These are phyloP conservation scores for Rhizopogon rudus DNA, from an alignment of 768 basidiomycete species.

Conservation along the genomic window DNA sequence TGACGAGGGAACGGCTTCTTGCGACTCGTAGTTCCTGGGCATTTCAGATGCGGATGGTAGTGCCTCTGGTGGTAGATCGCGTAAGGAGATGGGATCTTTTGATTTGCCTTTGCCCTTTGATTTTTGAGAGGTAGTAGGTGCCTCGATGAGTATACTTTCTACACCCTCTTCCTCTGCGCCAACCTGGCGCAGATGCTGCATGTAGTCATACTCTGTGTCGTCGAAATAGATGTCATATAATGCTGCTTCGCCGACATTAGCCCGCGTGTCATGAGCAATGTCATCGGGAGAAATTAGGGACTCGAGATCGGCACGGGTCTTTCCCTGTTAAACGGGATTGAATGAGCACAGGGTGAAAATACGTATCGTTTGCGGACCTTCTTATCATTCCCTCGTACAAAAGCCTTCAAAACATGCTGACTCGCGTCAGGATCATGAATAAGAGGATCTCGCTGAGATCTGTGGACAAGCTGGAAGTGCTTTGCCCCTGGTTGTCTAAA, in stretches of 20 bases:
- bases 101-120: constrained; percentile 34
- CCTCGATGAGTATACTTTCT: constrained; percentile 77
- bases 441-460: constrained; percentile 93
- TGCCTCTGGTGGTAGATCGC: constrained; percentile 62
- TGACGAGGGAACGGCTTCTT: constrained; percentile 75
- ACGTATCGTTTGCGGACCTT: constrained; percentile 39
- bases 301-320: constrained; percentile 81
- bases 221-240: constrained; percentile 91
- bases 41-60: constrained; percentile 73
- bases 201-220: constrained; percentile 96
- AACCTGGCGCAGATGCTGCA: constrained; percentile 87
- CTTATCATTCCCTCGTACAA: constrained; percentile 67
- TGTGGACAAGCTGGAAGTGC: constrained; percentile 96
- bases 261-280: constrained; percentile 38
- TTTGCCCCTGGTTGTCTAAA: constrained; percentile 87
- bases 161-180: constrained; percentile 77
- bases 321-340: constrained; percentile 44
- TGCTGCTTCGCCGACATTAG: constrained; percentile 81
- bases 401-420: constrained; percentile 81
- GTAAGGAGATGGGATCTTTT: constrained; percentile 35
- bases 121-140: constrained; percentile 42
- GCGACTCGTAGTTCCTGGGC: constrained; percentile 68
- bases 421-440: constrained; percentile 91
- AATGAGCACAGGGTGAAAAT: constrained; percentile 19
- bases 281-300: constrained; percentile 43